Conservation (phyloP, 2,329 filamentous ascomycete species). For the Botrytis fragariae region DNA sequence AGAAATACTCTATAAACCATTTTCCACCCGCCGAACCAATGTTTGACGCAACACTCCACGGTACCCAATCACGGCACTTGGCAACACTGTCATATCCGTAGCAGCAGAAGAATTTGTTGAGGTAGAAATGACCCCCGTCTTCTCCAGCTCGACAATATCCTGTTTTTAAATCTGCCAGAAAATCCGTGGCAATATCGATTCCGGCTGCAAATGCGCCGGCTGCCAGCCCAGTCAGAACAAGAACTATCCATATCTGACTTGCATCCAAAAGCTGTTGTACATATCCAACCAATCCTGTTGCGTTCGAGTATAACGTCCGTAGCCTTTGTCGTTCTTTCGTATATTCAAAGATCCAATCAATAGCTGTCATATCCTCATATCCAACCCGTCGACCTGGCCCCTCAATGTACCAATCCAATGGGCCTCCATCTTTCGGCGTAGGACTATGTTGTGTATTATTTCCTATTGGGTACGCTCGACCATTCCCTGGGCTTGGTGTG, state of each 20-base stretch:
- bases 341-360: slow-evolving; percentile 99
- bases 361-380: slow-evolving; percentile 94
- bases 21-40: slow-evolving; percentile 63
- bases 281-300: slow-evolving; percentile 70
- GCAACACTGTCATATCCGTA: slow-evolving; percentile 82
- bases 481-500: slow-evolving; percentile 25
- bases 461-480: slow-evolving; percentile 23
- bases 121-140: slow-evolving; percentile 83
- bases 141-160: slow-evolving; percentile 77
- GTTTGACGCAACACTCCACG: slow-evolving; percentile 76
- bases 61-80: slow-evolving; percentile 82
- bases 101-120: slow-evolving; percentile 91
- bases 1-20: slow-evolving; percentile 83
- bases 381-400: slow-evolving; percentile 85
- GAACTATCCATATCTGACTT: slow-evolving; percentile 86
- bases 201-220: slow-evolving; percentile 81
- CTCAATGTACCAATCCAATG: slow-evolving; percentile 83
- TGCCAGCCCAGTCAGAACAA: slow-evolving; percentile 80
- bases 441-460: slow-evolving; percentile 22
- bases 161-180: slow-evolving; percentile 88
- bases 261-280: slow-evolving; percentile 73
- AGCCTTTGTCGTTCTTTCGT: slow-evolving; percentile 90
- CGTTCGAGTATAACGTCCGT: slow-evolving; percentile 68
- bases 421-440: slow-evolving; percentile 46
- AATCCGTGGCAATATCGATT: slow-evolving; percentile 88